These are phyloP conservation scores for Diplodia sapinea DNA, from an alignment of 2,329 filamentous ascomycete genomes.

Conservation along the genomic window DNA sequence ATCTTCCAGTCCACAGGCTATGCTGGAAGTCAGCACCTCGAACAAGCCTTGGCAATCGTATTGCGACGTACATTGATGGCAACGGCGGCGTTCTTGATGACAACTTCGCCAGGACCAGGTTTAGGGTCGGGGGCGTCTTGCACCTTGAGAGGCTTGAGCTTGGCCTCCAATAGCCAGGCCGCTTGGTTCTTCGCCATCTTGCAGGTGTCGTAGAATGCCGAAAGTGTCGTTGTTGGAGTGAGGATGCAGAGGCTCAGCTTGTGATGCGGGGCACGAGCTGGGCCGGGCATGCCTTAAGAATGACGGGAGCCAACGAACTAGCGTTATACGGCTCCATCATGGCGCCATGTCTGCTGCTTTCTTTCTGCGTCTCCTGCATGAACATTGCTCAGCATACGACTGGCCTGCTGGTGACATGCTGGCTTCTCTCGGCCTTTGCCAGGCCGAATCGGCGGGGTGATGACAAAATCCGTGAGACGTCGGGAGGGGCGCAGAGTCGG, in stretches of 20 bases:
- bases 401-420: not conserved
- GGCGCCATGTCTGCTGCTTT: conserved; percentile 3
- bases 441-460: not conserved
- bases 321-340: not conserved
- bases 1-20: conserved; percentile 27
- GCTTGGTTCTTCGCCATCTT: conserved; percentile 39
- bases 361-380: not conserved
- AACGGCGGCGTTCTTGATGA: conserved; percentile 44
- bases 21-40: not conserved
- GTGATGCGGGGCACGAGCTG: not conserved
- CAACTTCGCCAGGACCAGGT: conserved; percentile 41
- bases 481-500: conserved; percentile 1
- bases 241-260: not conserved
- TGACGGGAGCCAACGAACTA: not conserved
- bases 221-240: not conserved
- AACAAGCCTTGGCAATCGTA: not conserved
- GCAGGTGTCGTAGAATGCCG: not conserved
- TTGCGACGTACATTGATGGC: conserved; percentile 38
- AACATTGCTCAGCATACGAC: not conserved
- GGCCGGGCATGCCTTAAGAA: conserved; percentile 6
- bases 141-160: conserved; percentile 41
- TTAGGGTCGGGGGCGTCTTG: conserved; percentile 40
- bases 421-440: not conserved
- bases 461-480: not conserved
- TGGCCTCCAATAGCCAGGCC: conserved; percentile 42